A percentile compares a stretch with the other conserved stretches of the same genome.
Conservation (phyloP, 495 filamentous ascomycete genomes). For the Chaetomidium leptoderma region DNA sequence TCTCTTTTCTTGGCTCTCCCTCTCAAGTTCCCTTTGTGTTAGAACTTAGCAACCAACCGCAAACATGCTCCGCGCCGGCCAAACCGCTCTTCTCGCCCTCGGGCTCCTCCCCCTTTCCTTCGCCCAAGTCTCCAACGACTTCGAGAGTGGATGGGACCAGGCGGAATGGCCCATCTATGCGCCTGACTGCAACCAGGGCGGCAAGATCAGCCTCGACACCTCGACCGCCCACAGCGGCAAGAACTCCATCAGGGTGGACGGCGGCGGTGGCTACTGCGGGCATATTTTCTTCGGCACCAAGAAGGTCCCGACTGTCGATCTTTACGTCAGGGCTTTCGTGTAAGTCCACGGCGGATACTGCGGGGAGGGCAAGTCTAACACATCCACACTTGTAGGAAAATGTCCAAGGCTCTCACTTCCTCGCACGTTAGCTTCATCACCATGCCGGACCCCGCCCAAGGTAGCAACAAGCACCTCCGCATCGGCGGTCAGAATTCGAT, state of each 20-base stretch:
- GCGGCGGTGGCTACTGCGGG: constrained; percentile 54
- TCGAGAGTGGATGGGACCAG: constrained; percentile 52
- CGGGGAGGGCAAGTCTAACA: constrained; percentile 24
- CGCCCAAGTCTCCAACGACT: constrained; percentile 50
- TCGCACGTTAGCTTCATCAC: constrained; percentile 58
- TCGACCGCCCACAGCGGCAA: constrained; percentile 50
- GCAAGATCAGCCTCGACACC: constrained; percentile 50
- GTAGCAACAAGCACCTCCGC: constrained; percentile 52
- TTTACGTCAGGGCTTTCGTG: constrained; percentile 53
- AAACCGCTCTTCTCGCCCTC: constrained; percentile 42
- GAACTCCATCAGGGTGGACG: constrained; percentile 52
- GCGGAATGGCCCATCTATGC: constrained; percentile 54
- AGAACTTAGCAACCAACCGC: background rate
- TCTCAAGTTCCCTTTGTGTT: background rate
- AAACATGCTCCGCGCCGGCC: constrained; percentile 13
- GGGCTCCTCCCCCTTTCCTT: constrained; percentile 42
- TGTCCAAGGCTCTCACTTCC: constrained; percentile 49
- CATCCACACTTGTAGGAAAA: constrained; percentile 38
- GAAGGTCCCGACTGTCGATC: constrained; percentile 50
- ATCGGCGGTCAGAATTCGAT: constrained; percentile 55
- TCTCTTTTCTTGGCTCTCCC: background rate
- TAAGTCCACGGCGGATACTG: constrained; percentile 34
- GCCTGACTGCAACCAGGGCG: constrained; percentile 54
- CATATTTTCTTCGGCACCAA: constrained; percentile 58
- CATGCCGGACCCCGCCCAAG: constrained; percentile 55